These are phyloP conservation scores for Fusarium sp. DNA, from an alignment of 2,329 filamentous ascomycete species.

Conservation along the genomic window DNA sequence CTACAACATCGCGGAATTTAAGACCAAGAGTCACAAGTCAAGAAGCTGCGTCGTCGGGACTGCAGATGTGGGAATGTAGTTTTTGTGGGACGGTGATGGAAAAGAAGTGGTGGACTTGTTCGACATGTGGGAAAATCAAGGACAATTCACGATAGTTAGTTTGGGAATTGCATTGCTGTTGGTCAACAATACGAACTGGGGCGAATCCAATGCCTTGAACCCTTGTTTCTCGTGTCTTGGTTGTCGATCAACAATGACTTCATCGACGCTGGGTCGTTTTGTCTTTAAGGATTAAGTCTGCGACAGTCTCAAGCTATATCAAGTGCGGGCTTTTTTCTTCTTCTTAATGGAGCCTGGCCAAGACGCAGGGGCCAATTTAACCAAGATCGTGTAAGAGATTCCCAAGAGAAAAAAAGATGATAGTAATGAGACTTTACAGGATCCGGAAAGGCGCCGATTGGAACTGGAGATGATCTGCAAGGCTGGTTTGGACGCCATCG, in stretches of 20 bases:
- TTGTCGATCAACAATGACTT: conserved; percentile 34
- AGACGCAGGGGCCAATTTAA: conserved; percentile 27
- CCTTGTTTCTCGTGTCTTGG: conserved; percentile 15
- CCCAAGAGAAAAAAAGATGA: conserved; percentile 25
- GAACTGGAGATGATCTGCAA: conserved; percentile 47
- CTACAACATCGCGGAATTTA: not conserved
- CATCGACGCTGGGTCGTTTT: conserved; percentile 17
- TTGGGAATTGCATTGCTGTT: not conserved
- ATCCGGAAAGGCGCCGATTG: conserved; percentile 46
- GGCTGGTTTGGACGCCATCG: conserved; percentile 28
- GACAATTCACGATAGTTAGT: conserved; percentile 52
- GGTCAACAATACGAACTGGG: conserved; percentile 5
- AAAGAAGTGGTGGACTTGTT: conserved; percentile 66
- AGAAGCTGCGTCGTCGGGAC: conserved; percentile 18
- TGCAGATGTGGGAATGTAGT: conserved; percentile 60
- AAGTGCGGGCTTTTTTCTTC: not conserved
- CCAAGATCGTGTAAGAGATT: conserved; percentile 37
- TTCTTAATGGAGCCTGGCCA: conserved; percentile 7
- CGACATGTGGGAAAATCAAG: conserved; percentile 64
- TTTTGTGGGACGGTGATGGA: conserved; percentile 63
- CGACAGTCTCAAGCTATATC: conserved; percentile 15
- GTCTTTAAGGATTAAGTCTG: not conserved
- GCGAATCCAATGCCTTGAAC: conserved; percentile 20
- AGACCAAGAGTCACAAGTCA: conserved; percentile 6
- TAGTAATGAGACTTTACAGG: conserved; percentile 30